phyloP scores from a whole-genome alignment of 345 rosid species.

The Anastatica hierochuntica region DNA sequence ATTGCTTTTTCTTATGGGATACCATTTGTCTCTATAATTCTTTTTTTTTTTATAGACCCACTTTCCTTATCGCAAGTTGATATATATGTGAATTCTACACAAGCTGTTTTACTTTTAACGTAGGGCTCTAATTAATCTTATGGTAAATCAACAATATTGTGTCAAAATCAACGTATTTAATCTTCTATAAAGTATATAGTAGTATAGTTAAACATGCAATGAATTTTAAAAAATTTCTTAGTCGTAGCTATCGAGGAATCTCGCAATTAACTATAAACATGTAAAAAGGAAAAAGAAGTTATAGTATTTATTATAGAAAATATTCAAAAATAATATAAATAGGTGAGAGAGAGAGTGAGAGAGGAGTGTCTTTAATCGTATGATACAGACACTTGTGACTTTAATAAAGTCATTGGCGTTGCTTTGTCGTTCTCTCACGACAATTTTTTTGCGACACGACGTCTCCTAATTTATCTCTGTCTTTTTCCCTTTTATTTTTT shows the following conservation, averaged over 20 bases:
- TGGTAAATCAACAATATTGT: background rate
- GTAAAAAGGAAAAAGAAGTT: background rate
- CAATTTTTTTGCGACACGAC: conserved; percentile 25
- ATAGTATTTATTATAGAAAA: background rate
- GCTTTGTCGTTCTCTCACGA: conserved; percentile 30
- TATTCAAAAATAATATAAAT: background rate
- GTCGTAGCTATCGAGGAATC: no score
- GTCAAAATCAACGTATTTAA: background rate
- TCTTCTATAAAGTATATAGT: background rate
- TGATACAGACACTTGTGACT: conserved; percentile 31
- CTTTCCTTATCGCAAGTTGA: conserved; percentile 13
- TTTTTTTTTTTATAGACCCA: conserved; percentile 2
- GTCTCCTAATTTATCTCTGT: conserved; percentile 26
- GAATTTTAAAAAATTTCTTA: no score
- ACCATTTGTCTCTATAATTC: conserved; percentile 28
- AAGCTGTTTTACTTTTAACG: background rate
- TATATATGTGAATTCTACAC: background rate
- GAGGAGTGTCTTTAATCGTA: conserved; percentile 27
- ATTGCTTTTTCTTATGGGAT: conserved; percentile 27
- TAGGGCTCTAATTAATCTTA: background rate
- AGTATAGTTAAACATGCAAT: no score
- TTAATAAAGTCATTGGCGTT: conserved; percentile 32
- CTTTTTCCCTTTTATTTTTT: conserved; percentile 8
- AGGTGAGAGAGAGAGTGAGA: background rate
- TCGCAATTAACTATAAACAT: background rate